Base-by-base conservation (phyloP, 1,284 basidiomycete species). In the Melanopsichium pennsylvanicum region DNA sequence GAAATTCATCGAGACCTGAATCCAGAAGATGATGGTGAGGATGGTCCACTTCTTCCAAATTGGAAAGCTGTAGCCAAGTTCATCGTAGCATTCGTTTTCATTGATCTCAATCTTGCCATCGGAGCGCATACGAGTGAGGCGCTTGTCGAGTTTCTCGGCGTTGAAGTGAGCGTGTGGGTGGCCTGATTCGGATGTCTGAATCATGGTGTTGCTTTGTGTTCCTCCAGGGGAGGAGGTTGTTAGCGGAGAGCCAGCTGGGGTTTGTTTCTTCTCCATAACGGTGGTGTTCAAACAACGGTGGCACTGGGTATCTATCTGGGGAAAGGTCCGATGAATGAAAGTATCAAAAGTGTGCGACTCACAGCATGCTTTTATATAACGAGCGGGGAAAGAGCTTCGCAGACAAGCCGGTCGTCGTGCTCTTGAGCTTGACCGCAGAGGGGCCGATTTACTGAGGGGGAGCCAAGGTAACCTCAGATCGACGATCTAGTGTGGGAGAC, bases 1-100 rank as follows among this genome's bases (percentile, higher is more conserved):
- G 58, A 82, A 76, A 61, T 82, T 82, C 77, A 82, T 80, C 44
- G 69, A 73, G 16, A 79, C 61, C 44, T 82, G 81, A 6, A 82
- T 76, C 52, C 78, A 50, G 49, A 82, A 82, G 52, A 83, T 82
- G 45, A 83, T 76, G 34, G 60, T 70, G 16, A 82, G 70, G 27
- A 80, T 78, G 26, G 57, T 58, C 82, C 82, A 83, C 48, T 82
- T 83, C 45, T 82, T 82, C 37, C 61, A 57, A 0, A 78, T 50
- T 0, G 81, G 61, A 56, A 71, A 78, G 43, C 41, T 51, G 52
- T 66, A 81, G n/a, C 75, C 73, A 13, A 68, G 49, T 43, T 62
- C 54, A 9, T 58, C 64, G 55, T 57, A 68, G 58, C 63, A 67
- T 21, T 67, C 63, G 13, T 67, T 51, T 16, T 67, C 63, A 44